These are phyloP conservation scores for Paraphaeosphaeria sporulosa DNA, from an alignment of 2,329 filamentous ascomycete species.

Conservation along the genomic window DNA sequence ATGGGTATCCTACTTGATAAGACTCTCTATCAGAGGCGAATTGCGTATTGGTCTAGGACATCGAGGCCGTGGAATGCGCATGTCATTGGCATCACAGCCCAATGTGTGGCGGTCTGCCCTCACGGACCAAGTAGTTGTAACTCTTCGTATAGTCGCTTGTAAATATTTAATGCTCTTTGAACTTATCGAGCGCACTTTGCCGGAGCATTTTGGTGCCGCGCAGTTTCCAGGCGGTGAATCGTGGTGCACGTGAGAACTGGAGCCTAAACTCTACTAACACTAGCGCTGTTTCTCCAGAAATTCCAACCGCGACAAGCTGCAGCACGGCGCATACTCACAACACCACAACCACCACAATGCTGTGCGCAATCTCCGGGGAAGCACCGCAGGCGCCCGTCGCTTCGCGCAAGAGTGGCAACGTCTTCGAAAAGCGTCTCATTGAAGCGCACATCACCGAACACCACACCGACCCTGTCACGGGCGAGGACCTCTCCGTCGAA, in stretches of 20 bases:
- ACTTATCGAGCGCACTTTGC: too few species aligned
- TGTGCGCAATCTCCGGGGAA: constrained; percentile 85
- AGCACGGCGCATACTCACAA: constrained; percentile 5
- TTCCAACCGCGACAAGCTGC: constrained; percentile 10
- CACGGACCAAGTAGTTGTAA: too few species aligned
- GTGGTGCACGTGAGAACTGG: background rate
- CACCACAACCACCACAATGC: constrained; percentile 33
- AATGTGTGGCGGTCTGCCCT: too few species aligned
- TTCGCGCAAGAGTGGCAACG: constrained; percentile 90
- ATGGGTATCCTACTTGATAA: too few species aligned
- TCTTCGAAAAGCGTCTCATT: constrained; percentile 95
- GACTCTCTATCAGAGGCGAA: too few species aligned
- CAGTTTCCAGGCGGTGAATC: background rate
- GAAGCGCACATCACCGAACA: constrained; percentile 94
- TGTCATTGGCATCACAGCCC: too few species aligned
- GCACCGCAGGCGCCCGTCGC: constrained; percentile 93
- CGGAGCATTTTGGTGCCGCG: too few species aligned
- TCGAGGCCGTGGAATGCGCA: too few species aligned
- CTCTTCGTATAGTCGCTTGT: too few species aligned
- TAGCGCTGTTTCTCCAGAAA: constrained; percentile 14
- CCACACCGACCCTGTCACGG: constrained; percentile 88
- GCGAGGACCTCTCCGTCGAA: constrained; percentile 81
- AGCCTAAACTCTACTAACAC: background rate
- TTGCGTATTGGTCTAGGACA: too few species aligned
- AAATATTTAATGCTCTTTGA: too few species aligned